Conservation (phyloP, 2,329 filamentous ascomycete species). For the Zelopaecilomyces penicillatus region DNA sequence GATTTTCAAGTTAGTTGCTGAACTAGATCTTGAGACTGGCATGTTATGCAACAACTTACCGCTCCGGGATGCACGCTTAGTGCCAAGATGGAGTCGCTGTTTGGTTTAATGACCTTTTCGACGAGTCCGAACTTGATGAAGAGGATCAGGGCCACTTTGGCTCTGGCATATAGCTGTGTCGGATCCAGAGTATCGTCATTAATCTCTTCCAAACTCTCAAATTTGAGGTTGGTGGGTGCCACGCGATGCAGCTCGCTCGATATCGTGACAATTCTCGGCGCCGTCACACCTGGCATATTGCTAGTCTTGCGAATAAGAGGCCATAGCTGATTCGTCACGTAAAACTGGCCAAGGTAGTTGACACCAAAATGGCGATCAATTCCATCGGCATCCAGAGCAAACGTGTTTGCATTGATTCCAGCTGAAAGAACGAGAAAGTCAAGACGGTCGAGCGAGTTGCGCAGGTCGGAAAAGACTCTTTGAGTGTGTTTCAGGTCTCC, state of each 20-base stretch:
- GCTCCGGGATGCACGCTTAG: constrained; percentile 33
- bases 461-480: constrained; percentile 27
- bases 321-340: constrained; percentile 33
- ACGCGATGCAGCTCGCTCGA: constrained; percentile 32
- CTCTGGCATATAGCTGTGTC: constrained; percentile 30
- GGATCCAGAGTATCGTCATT: constrained; percentile 27
- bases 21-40: neutral
- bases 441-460: constrained; percentile 26
- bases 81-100: constrained; percentile 31
- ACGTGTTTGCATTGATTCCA: constrained; percentile 35
- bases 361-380: constrained; percentile 37
- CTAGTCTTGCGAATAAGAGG: constrained; percentile 33
- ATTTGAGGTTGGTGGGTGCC: constrained; percentile 28
- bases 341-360: constrained; percentile 37
- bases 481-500: constrained; percentile 29
- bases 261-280: constrained; percentile 33
- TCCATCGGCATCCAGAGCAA: constrained; percentile 26
- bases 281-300: constrained; percentile 20
- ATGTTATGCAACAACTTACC: constrained; percentile 13
- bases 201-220: constrained; percentile 32
- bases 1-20: constrained; percentile 20
- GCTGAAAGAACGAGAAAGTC: constrained; percentile 35
- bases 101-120: constrained; percentile 32
- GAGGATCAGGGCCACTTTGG: constrained; percentile 35
- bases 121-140: constrained; percentile 32